Base-by-base conservation (phyloP, 1,139 yeast species). In the Candida smagusa region DNA sequence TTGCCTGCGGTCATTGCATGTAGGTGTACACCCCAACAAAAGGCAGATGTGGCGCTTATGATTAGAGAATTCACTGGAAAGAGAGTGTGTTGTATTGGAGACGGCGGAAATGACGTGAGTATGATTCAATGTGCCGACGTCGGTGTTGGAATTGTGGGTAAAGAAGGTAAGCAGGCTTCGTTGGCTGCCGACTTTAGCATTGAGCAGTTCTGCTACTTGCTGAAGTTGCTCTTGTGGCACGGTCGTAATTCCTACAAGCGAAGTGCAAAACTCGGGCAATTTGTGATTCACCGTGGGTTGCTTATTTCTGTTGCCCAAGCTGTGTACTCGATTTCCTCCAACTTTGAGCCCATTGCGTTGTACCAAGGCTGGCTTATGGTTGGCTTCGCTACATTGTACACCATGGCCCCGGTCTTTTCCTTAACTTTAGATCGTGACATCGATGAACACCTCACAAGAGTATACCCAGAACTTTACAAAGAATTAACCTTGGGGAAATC, bases 101-200 rank as follows among this genome's bases (percentile, higher is more conserved):
- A 94, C 61, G 99, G 99, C 48, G 99, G 99, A 50, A 94, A 94
- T 54, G 99, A 94, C 61, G 99, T 94, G 28, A 86, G 95, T 52
- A 94, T 94, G 99, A 94, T 94, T 50, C 98, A 92, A 63, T 86
- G 95, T 50, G 98, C 99, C 0, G 96, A 94, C 65, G 96, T 94
- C 8, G 99, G 99, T 40, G 96, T 94, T 29, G 99, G 99, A 38
- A 92, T 94, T 49, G 98, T 92, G 21, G 99, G 99, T 30, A 94
- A 94, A 58, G 99, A 94, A 61, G 99, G 99, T 22, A 84, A 84
- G 49, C 99, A 94, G 59, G 98, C 98, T 0, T 88, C 97, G 1
- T 68, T 94, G 38, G 96, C 97, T 2, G 98, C 98, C 0, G 99
- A 94, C 61, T 94, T 90, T 60, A 87, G 96, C 27, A 80, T 94